Evolutionary conservation across 768 basidiomycete genomes (phyloP), one percentile per base, ranked within the genome.

Genomic region (Boletellus ananas): DNA sequence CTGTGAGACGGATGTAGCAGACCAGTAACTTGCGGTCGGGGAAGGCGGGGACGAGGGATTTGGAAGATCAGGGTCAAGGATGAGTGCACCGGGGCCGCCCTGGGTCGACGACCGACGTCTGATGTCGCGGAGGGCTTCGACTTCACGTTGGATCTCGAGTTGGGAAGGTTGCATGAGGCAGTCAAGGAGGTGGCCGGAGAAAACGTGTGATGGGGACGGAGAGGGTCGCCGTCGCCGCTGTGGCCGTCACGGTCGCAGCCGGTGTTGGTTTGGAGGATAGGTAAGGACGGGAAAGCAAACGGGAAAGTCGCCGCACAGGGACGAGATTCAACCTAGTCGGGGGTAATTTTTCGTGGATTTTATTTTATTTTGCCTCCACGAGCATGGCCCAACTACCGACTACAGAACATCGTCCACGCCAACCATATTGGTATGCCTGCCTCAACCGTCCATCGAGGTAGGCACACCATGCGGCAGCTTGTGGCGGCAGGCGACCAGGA

Each of bases 1-100:
- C 52, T 68, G 70, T 25, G 65, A 51, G 58, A 60, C 29, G 11
- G 60, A 37, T 59, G 64, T 63, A 64, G 64, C 55, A 60, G 71
- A 69, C 74, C 81, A 80, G 65, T 81, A 80, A 51, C 66, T 70
- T 40, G 75, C 55, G 21, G 79, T 79, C 29, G 85, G 80, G 20
- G 81, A 81, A 6, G 78, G 65, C 17, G 84, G 76, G 0, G 86
- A 76, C 2, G 83, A 75, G 55, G 82, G 76, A 60, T 80, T 84
- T 36, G 94, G 94, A 42, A 95, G 80, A 80, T 96, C 94, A 58
- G 93, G 93, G 70, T 96, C 94, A 47, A 94, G 78, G 51, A 87
- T 76, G 61, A 93, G 81, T 20, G 86, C 84, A 34, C 90, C 90
- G 52, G 90, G 92, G 10, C 83, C 81, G 29, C 77, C 75, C 52